Conservation (phyloP, 1,139 yeast species). For the Sugiyamaella novakii region DNA sequence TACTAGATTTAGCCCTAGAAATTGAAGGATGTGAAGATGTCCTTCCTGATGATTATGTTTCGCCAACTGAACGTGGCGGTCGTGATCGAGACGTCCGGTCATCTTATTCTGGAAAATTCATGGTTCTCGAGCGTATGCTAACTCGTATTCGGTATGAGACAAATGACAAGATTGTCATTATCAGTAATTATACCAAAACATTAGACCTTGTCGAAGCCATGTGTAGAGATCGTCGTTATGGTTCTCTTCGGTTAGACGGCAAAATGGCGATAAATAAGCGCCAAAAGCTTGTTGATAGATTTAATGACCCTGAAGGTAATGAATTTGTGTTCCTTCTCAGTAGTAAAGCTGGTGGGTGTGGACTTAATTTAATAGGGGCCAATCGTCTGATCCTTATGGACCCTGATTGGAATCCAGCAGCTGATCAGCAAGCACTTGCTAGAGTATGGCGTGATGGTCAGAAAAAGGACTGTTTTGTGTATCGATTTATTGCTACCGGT, state of each 20-base stretch:
- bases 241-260: conserved; percentile 86
- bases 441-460: conserved; percentile 99
- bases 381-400: conserved; percentile 85
- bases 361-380: conserved; percentile 95
- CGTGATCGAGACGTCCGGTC: conserved; percentile 66
- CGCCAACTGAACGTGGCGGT: conserved; percentile 49
- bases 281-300: conserved; percentile 86
- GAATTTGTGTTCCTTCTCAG: conserved; percentile 88
- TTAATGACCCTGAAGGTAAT: conserved; percentile 85
- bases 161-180: conserved; percentile 89
- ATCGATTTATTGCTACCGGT: conserved; percentile 91
- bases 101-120: conserved; percentile 59
- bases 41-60: conserved; percentile 74
- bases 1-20: conserved; percentile 74
- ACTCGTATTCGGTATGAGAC: conserved; percentile 76
- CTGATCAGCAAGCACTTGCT: conserved; percentile 97
- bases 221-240: conserved; percentile 76
- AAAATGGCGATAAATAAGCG: conserved; percentile 90
- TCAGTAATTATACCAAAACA: conserved; percentile 93
- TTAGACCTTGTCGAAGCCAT: conserved; percentile 83
- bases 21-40: conserved; percentile 65
- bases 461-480: conserved; percentile 93
- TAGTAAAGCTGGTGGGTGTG: conserved; percentile 99
- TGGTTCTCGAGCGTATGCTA: conserved; percentile 68
- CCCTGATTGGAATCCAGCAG: conserved; percentile 99